Percentiles rank a stretch among this genome's conserved stretches.
Evolutionary conservation across 305 asterid genomes (phyloP).

Genomic region (Solanum aculeatissimum): DNA sequence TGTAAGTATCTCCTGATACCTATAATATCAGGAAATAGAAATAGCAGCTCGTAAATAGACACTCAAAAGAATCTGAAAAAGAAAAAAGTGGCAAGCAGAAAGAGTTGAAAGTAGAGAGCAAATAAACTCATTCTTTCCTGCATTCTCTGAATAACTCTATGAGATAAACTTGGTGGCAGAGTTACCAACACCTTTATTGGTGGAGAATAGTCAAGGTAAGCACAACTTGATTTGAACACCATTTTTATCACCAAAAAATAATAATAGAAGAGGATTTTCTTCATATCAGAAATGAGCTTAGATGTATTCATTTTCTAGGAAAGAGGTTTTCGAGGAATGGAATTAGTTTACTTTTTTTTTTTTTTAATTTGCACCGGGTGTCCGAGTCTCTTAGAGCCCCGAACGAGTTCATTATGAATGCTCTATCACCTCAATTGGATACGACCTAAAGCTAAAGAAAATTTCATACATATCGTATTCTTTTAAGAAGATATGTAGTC

Average conservation of each 20-base stretch:
- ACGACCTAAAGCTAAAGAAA: not conserved
- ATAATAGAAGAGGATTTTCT: not conserved
- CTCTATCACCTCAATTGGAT: not conserved
- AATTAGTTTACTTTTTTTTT: not conserved
- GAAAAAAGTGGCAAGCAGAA: not conserved
- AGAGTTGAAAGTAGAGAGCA: not conserved
- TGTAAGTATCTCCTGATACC: conserved; percentile 94
- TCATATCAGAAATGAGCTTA: not conserved
- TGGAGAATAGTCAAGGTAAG: not conserved
- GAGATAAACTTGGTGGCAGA: not conserved
- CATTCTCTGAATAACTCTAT: not conserved
- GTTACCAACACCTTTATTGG: not conserved
- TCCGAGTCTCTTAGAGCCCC: too few species aligned
- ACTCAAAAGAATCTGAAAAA: not conserved
- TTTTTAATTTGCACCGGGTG: too few species aligned
- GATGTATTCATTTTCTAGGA: not conserved
- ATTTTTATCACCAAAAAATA: not conserved
- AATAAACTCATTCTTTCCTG: not conserved
- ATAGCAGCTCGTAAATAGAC: not conserved
- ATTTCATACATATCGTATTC: not conserved
- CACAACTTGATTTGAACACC: not conserved
- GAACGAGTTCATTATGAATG: not conserved
- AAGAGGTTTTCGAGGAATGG: not conserved
- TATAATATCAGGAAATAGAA: conserved; percentile 14
- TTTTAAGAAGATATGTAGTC: not conserved